phyloP scores from a whole-genome alignment of 345 rosid species.

The Barbarea vulgaris region DNA sequence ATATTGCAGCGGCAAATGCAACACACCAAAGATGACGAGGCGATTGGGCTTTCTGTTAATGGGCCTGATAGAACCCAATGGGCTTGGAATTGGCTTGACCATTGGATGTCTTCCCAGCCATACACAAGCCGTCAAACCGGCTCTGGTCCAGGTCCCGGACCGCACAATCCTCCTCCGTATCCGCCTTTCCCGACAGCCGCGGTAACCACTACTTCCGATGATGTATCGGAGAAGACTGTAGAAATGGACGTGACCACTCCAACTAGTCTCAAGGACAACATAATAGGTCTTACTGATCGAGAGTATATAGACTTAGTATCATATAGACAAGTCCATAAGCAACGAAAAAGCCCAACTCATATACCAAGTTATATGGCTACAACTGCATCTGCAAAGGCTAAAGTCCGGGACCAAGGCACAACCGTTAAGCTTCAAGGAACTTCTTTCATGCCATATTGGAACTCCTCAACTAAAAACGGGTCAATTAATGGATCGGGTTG shows the following conservation, averaged over 20 bases:
- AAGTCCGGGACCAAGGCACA: conserved; percentile 55
- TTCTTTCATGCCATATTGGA: conserved; percentile 63
- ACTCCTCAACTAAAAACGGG: conserved; percentile 65
- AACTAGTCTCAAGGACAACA: conserved; percentile 29
- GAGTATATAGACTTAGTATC: conserved; percentile 43
- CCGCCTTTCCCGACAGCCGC: conserved; percentile 50
- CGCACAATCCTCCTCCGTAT: conserved; percentile 54
- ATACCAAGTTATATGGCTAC: conserved; percentile 90
- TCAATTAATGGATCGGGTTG: conserved; percentile 48
- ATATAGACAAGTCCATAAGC: conserved; percentile 43
- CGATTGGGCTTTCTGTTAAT: conserved; percentile 36
- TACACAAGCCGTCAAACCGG: conserved; percentile 48
- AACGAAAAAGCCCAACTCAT: conserved; percentile 37
- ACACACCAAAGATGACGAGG: conserved; percentile 44
- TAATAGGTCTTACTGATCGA: conserved; percentile 30
- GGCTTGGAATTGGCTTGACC: conserved; percentile 98
- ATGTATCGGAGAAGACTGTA: conserved; percentile 80
- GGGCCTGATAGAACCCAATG: conserved; percentile 61
- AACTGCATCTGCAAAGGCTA: conserved; percentile 89
- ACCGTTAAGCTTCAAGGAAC: conserved; percentile 45
- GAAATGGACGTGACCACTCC: conserved; percentile 69
- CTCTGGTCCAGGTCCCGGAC: conserved; percentile 45
- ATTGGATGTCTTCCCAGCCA: conserved; percentile 92
- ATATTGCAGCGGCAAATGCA: conserved; percentile 44
- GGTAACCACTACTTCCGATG: conserved; percentile 54